These are phyloP conservation scores for Osmanthus fragrans DNA, from an alignment of 257 asterid genomes.

Conservation along the genomic window DNA sequence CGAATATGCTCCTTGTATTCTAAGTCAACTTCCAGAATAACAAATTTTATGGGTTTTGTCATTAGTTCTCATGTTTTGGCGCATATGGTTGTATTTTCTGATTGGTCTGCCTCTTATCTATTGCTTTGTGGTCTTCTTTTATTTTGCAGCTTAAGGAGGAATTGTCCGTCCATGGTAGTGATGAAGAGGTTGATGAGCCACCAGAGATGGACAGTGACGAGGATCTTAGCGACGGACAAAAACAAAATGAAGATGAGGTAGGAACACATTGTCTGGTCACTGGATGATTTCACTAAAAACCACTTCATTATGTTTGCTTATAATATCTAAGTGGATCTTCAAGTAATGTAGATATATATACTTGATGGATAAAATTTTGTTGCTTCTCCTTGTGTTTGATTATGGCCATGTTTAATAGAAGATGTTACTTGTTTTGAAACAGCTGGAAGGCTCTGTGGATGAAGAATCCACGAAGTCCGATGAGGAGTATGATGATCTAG, in stretches of 20 bases:
- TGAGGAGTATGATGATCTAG: slow-evolving; percentile 91
- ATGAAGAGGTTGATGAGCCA: slow-evolving; percentile 87
- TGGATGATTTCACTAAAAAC: neutral
- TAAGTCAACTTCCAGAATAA: neutral
- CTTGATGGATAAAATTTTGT: neutral
- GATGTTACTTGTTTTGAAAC: slow-evolving; percentile 2
- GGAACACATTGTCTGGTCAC: neutral
- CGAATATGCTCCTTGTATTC: neutral
- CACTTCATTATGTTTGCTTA: neutral
- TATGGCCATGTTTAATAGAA: neutral
- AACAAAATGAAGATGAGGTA: slow-evolving; percentile 71
- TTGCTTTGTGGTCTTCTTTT: slow-evolving; percentile 6
- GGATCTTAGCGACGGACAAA: slow-evolving; percentile 64
- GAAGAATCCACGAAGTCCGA: slow-evolving; percentile 84
- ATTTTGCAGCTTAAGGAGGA: slow-evolving; percentile 81
- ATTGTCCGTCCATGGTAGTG: slow-evolving; percentile 87
- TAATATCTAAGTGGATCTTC: neutral
- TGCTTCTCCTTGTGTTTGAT: neutral
- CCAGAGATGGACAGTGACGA: slow-evolving; percentile 82
- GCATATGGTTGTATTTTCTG: neutral
- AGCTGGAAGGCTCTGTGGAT: slow-evolving; percentile 94
- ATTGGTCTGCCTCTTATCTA: slow-evolving; percentile 9
- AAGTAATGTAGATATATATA: no score
- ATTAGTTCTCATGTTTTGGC: neutral
- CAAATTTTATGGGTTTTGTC: neutral